These are phyloP conservation scores for Cerioporus squamosus DNA, from an alignment of 1,284 basidiomycete species.

Conservation along the genomic window DNA sequence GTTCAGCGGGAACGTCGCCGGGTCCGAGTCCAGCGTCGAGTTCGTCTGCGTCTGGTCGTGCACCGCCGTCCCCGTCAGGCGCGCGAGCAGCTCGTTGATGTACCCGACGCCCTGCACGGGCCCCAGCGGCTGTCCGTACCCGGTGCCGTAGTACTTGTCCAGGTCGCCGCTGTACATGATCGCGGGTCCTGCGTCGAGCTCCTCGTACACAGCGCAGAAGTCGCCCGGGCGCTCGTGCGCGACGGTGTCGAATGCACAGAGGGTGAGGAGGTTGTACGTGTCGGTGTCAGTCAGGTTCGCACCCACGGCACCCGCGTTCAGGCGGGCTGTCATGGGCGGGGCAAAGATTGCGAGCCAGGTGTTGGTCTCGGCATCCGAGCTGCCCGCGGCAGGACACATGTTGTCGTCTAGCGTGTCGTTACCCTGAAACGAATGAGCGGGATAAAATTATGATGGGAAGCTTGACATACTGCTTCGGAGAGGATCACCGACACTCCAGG, in stretches of 20 bases:
- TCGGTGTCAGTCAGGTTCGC: constrained; percentile 64
- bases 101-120: constrained; percentile 82
- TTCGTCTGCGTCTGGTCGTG: constrained; percentile 79
- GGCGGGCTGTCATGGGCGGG: constrained; percentile 57
- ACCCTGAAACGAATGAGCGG: constrained; percentile 31
- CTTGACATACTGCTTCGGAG: constrained; percentile 47
- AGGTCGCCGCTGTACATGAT: constrained; percentile 78
- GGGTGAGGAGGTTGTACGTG: constrained; percentile 62
- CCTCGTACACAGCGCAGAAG: constrained; percentile 72
- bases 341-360: constrained; percentile 62
- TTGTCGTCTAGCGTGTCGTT: constrained; percentile 80
- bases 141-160: constrained; percentile 78
- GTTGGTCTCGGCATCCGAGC: constrained; percentile 45
- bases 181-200: constrained; percentile 55
- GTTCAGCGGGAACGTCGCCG: constrained; percentile 74
- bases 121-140: constrained; percentile 72
- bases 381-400: constrained; percentile 67
- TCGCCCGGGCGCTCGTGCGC: constrained; percentile 56
- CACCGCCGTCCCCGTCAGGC: constrained; percentile 67
- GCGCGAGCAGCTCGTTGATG: constrained; percentile 82
- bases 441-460: background rate
- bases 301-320: constrained; percentile 66
- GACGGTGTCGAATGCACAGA: constrained; percentile 81
- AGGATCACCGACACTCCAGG: constrained; percentile 59
- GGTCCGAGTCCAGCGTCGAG: constrained; percentile 69